phyloP scores from a whole-genome alignment of 495 filamentous ascomycete genomes.

The Geoglossum glabrum region DNA sequence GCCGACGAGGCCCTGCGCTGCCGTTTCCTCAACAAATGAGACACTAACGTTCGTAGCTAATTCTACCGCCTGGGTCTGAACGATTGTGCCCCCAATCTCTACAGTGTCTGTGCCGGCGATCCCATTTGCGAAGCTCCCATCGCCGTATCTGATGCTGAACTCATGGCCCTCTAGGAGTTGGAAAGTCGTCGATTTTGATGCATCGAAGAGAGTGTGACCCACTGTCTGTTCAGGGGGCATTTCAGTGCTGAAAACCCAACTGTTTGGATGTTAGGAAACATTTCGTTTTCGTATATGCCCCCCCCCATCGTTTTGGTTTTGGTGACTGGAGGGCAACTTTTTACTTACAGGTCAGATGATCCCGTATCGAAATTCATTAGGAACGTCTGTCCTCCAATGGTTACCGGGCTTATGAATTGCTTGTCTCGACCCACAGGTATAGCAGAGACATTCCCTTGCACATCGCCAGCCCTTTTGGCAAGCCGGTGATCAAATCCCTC shows the following conservation, averaged over 20 bases:
- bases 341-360: constrained; percentile 56
- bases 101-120: constrained; percentile 54
- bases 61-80: constrained; percentile 48
- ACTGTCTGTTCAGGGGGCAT: constrained; percentile 23
- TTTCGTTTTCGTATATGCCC: not conserved
- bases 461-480: constrained; percentile 9
- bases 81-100: constrained; percentile 48
- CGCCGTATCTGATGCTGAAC: constrained; percentile 59
- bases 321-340: not conserved
- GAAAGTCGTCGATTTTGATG: constrained; percentile 36
- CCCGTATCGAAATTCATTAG: constrained; percentile 71
- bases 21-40: constrained; percentile 39
- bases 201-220: constrained; percentile 43
- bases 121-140: constrained; percentile 45
- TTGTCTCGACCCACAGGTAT: constrained; percentile 39
- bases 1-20: constrained; percentile 55
- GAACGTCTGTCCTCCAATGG: constrained; percentile 51
- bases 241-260: constrained; percentile 59
- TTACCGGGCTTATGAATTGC: constrained; percentile 52
- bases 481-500: not conserved
- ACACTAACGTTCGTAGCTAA: constrained; percentile 41
- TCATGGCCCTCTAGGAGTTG: constrained; percentile 22
- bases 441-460: constrained; percentile 24
- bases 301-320: no score
- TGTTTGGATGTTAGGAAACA: constrained; percentile 8